Base-by-base conservation (phyloP, 805 yeast species). In the Starmerella roubikii region DNA sequence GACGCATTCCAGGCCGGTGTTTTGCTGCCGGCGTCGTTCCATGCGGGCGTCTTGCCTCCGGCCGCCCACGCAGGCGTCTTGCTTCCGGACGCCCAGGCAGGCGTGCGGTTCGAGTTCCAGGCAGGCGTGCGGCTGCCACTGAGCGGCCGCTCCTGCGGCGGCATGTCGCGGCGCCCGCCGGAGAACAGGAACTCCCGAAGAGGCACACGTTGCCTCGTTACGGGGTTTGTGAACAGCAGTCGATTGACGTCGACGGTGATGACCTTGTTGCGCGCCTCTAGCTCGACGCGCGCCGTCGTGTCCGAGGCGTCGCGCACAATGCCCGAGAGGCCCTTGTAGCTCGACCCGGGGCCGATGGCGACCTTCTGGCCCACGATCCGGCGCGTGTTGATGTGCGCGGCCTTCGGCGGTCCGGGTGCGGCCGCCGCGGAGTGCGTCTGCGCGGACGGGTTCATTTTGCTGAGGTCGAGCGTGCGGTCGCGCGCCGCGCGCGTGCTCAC, bases 261-360 rank as follows among this genome's bases (percentile, higher is more conserved):
- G 43, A 80, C 81, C 58, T 88, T 91, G 55, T 78, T 77, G 49
- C 86, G 86, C 21, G 95, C 82, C 59, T 91, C 97, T 47, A 91
- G 69, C 62, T 91, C 98, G 32, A 91, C 82, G 44, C 96, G 72
- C 1, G 96, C 97, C 49, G 71, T 72, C 12, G 79, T 79, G 46
- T 93, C 98, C 52, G 84, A 91, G 9, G 94, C 84, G 56, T 91
- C 97, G 49, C 81, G 79, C 31, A 91, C 83, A 48, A 83, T 80
- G 57, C 98, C 98, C 64, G 78, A 76, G 50, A 84, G 74, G 33
- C 98, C 97, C 62, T 91, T 91, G 59, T 88, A 84, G 34, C 74
- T 75, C 23, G 93, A 91, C n/a, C 95, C 84, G 54, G 80, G 76
- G 28, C 82, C 73, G 35, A 91, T 80, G 47, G 84, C 74, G 18